Evolutionary conservation across 2,329 filamentous ascomycete species (phyloP).

Genomic region (Chaetomium strumarium): DNA sequence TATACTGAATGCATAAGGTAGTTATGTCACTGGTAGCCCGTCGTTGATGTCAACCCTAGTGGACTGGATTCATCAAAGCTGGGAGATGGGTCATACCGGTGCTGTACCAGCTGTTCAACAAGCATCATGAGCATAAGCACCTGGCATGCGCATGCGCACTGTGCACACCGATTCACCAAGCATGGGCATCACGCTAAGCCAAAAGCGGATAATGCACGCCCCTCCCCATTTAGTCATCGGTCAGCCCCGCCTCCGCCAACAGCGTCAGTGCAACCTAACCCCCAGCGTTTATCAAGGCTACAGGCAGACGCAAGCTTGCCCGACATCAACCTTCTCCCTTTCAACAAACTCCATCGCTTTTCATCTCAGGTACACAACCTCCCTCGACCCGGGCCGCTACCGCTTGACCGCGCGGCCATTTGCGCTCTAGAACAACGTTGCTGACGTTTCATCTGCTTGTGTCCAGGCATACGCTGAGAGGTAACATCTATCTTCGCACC

Average conservation of each 20-base stretch:
- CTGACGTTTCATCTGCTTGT: not conserved
- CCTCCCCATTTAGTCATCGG: slow-evolving; percentile 23
- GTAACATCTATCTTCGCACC: not conserved
- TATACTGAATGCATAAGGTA: no score
- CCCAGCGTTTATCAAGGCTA: slow-evolving; percentile 21
- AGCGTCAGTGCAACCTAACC: slow-evolving; percentile 8
- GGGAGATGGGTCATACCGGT: no score
- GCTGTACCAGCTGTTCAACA: slow-evolving; percentile 9
- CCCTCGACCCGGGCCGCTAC: not conserved
- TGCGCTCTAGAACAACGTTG: not conserved
- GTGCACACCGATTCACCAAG: slow-evolving; percentile 24
- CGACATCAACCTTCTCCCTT: slow-evolving; percentile 22
- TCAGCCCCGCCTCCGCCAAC: slow-evolving; percentile 23
- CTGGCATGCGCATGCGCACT: slow-evolving; percentile 21
- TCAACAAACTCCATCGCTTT: slow-evolving; percentile 9
- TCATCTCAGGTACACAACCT: slow-evolving; percentile 4
- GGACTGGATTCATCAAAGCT: no score
- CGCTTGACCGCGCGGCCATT: not conserved
- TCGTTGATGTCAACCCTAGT: no score
- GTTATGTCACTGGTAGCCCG: no score
- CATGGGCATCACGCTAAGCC: slow-evolving; percentile 12
- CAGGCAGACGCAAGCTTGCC: slow-evolving; percentile 16
- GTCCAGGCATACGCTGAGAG: slow-evolving; percentile 2
- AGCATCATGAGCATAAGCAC: slow-evolving; percentile 1
- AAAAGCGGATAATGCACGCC: slow-evolving; percentile 1